phyloP scores from a whole-genome alignment of 2,329 filamentous ascomycete species.

The Bipolaris cookei region DNA sequence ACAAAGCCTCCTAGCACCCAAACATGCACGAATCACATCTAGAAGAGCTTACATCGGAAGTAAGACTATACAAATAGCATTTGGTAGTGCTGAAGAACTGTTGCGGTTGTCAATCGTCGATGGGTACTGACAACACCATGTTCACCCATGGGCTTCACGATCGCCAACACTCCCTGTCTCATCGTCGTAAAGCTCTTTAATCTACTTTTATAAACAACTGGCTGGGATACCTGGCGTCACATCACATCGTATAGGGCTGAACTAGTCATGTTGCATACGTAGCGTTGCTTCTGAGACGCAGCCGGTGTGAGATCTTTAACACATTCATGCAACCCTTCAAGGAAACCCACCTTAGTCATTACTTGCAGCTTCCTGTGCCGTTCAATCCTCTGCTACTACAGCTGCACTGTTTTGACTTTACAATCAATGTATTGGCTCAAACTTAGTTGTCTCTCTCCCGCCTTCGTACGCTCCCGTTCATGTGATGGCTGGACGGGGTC shows the following conservation, averaged over 20 bases:
- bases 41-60: not conserved
- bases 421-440: constrained; percentile 27
- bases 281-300: constrained; percentile 36
- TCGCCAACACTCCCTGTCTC: constrained; percentile 25
- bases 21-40: not conserved
- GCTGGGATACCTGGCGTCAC: constrained; percentile 10
- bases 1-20: not conserved
- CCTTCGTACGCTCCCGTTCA: constrained; percentile 9
- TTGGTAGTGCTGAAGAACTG: not conserved
- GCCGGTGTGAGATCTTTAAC: constrained; percentile 34
- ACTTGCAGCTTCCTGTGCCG: constrained; percentile 11
- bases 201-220: constrained; percentile 4
- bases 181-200: constrained; percentile 25
- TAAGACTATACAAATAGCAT: not conserved
- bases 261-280: constrained; percentile 20
- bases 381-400: constrained; percentile 14
- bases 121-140: constrained; percentile 15
- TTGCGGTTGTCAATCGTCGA: not conserved
- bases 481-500: constrained; percentile 15
- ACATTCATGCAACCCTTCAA: constrained; percentile 37
- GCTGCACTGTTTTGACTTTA: constrained; percentile 14
- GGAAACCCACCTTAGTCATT: constrained; percentile 20
- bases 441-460: constrained; percentile 13
- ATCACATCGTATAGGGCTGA: constrained; percentile 27
- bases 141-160: constrained; percentile 13